Evolutionary conservation across 148 eudicot genomes (phyloP), one percentile per base, ranked within the genome.

Genomic region (Drosera capensis): DNA sequence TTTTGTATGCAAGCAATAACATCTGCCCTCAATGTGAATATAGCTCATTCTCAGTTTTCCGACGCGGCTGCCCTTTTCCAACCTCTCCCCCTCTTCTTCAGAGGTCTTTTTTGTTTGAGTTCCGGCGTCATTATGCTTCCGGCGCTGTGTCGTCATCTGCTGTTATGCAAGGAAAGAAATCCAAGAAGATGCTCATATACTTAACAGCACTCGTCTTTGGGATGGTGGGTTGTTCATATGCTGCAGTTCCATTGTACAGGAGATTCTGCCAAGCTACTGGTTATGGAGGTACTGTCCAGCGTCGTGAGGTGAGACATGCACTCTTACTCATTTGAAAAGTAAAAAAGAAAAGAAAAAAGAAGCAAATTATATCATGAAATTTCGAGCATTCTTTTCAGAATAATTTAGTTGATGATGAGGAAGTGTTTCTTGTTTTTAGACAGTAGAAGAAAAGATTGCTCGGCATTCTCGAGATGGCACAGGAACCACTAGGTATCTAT

Each of bases 181-280:
- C 93, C 16, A 66, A 57, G 25, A 84, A 76, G 61, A 75, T 75
- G 79, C 79, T 84, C 22, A 51, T 77, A 2, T 88, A 84, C 59
- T 54, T 83, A 67, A 84, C 85, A 17, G 87, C 87, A 13, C 56
- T 90, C 45, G 95, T 84, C 43, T 73, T 90, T 62, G 97, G 84
- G 5, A 90, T 90, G 97, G 95, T 84, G 54, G 97, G 95, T 12
- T 58, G 68, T 58, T 80, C 71, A 44, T 90, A 84, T 70, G 95
- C 95, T 24, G 81, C 97, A 13, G 93, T 80, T 43, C 97, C 97
- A 3, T 60, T 90, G 47, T 90, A 90, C 59, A 71, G 87, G 50
- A 80, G 83, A 46, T 90, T 90, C 54, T 90, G 97, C 52, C 95
- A 90, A 68, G 95, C 87, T 71, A 90, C 95, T 55, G 97, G 97